Evolutionary conservation across 2,329 filamentous ascomycete species (phyloP).

Genomic region (Rhexocercosporidium sp.): DNA sequence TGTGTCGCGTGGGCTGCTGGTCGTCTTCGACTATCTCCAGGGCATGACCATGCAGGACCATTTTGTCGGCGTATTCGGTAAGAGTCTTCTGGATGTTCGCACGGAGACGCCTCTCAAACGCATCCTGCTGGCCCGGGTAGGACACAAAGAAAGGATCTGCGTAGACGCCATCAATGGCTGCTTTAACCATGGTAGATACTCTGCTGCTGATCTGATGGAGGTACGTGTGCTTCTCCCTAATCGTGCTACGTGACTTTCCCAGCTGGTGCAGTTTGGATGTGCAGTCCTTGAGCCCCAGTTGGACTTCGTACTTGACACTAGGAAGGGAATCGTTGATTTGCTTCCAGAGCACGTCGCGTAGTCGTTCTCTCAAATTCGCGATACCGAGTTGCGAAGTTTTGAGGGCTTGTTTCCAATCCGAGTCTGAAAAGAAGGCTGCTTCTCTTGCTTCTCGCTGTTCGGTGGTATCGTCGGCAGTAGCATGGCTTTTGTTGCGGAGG

Average conservation of each 20-base stretch:
- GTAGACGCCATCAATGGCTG: slow-evolving; percentile 21
- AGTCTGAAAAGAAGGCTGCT: slow-evolving; percentile 22
- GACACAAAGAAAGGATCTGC: slow-evolving; percentile 23
- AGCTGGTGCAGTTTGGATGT: slow-evolving; percentile 4
- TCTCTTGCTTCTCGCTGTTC: slow-evolving; percentile 16
- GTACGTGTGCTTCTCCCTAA: slow-evolving; percentile 15
- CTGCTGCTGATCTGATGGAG: slow-evolving; percentile 15
- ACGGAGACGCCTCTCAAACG: slow-evolving; percentile 19
- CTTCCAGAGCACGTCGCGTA: slow-evolving; percentile 43
- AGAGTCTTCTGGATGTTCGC: slow-evolving; percentile 20
- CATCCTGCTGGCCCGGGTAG: neutral
- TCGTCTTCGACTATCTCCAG: slow-evolving; percentile 12
- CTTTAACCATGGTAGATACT: slow-evolving; percentile 14
- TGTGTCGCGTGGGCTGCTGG: neutral
- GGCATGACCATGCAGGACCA: slow-evolving; percentile 16
- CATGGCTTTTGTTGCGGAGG: slow-evolving; percentile 50
- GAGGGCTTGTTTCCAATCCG: slow-evolving; percentile 20
- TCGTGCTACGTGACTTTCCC: slow-evolving; percentile 7
- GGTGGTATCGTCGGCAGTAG: slow-evolving; percentile 50
- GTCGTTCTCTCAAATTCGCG: slow-evolving; percentile 48
- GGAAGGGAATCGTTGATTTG: slow-evolving; percentile 24
- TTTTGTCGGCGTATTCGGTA: slow-evolving; percentile 17
- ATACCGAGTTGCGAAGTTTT: slow-evolving; percentile 41
- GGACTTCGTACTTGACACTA: slow-evolving; percentile 24
- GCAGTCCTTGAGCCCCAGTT: slow-evolving; percentile 23